Base-by-base conservation (phyloP, 2,329 filamentous ascomycete species). In the Colletotrichum euphorbiae region DNA sequence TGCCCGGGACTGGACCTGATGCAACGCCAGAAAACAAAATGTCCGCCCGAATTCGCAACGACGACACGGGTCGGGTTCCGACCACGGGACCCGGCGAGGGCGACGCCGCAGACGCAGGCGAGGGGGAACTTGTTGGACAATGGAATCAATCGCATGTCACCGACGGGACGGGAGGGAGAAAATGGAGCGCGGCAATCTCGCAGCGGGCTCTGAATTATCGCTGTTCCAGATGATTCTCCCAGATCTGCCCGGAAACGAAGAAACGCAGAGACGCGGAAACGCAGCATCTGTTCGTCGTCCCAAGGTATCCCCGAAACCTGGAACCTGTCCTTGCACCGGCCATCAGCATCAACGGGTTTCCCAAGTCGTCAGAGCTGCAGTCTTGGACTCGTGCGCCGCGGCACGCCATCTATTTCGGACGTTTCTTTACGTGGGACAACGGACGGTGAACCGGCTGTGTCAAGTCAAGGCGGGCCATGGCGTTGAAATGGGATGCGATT, bases 191-290 rank as follows among this genome's bases (percentile, higher is more conserved):
- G 36, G 13, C 21, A 36, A 40, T 58, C 17, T 58, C 36, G 40
- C 55, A 42, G 52, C 33, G 33, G 33, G 38, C 19, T 40, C 11
- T 19, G 51, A 24, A 45, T 48, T 38, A 40, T 61, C 28, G 56
- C 51, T 40, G 58, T 69, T 69, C 66, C 66, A 69, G 66, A 69
- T 21, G 62, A 33, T 69, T 69, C 62, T 50, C 48, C 24, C n/a
- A 38, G 55, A 33, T 40, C 55, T 21, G 52, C 36, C n/a, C 5
- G 7, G 21, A 24, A 17, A n/a, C n/a, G 28, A n/a, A 12, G 13
- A 4, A 9, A 28, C 24, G 3, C n/a, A n/a, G 28, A 24, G 4
- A 24, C 24, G 24, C 24, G 24, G 24, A 24, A 24, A 24, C 24
- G 13, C n/a, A n/a, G 28, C 50, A 12, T 38, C 45, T 50, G 28